A percentile compares a stretch with the other conserved stretches of the same genome.
phyloP scores from a whole-genome alignment of 2,329 filamentous ascomycete genomes.

The Tolypocladium endophyticum region DNA sequence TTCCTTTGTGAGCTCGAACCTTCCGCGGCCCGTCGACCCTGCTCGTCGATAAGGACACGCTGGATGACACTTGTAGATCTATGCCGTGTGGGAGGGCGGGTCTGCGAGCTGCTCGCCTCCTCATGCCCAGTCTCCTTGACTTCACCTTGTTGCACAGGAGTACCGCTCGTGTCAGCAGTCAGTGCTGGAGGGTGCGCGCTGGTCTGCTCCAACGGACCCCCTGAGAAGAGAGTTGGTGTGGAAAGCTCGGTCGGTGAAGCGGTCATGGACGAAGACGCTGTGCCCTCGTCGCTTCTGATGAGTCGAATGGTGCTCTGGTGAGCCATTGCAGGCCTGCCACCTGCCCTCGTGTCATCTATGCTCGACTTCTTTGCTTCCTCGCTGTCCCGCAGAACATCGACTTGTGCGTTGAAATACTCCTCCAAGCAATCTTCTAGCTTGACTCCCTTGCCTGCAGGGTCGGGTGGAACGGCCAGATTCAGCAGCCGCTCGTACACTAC shows the following conservation, averaged over 20 bases:
- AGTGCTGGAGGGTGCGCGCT: background rate
- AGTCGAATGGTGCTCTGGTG: slow-evolving; percentile 22
- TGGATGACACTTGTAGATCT: slow-evolving; percentile 53
- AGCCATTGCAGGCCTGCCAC: slow-evolving; percentile 13
- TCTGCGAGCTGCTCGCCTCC: slow-evolving; percentile 1
- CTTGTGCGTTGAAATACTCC: slow-evolving; percentile 86
- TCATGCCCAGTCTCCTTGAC: background rate
- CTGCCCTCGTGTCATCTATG: slow-evolving; percentile 15
- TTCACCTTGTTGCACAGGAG: background rate
- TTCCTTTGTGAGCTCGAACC: slow-evolving; percentile 30
- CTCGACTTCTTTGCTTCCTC: slow-evolving; percentile 38
- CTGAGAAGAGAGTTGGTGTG: slow-evolving; percentile 8
- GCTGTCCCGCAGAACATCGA: slow-evolving; percentile 74
- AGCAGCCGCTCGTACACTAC: slow-evolving; percentile 85
- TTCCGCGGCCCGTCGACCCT: slow-evolving; percentile 31
- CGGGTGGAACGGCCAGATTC: slow-evolving; percentile 79
- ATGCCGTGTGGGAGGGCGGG: slow-evolving; percentile 23
- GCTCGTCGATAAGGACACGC: slow-evolving; percentile 43
- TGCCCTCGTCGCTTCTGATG: slow-evolving; percentile 20
- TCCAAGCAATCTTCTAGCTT: slow-evolving; percentile 87
- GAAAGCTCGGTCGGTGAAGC: slow-evolving; percentile 19
- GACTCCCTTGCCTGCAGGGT: slow-evolving; percentile 58
- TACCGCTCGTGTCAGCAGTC: background rate
- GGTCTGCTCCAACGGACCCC: background rate
- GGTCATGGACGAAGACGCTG: slow-evolving; percentile 21